Evolutionary conservation across 2,329 filamentous ascomycete genomes (phyloP), one percentile per base, ranked within the genome.

Genomic region (Fusarium graminum): DNA sequence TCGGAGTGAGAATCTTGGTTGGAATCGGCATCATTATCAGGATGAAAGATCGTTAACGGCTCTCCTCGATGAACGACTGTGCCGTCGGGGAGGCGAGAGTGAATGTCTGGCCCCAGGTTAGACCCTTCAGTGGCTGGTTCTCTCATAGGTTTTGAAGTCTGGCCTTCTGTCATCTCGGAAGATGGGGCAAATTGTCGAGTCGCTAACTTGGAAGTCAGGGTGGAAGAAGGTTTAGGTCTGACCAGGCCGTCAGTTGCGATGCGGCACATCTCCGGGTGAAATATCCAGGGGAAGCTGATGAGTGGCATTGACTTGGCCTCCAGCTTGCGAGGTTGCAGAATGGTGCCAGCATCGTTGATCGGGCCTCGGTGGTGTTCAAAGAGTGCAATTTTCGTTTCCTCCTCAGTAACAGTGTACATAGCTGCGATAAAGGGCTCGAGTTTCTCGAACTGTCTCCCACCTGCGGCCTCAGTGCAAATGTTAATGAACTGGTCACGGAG

Each of bases 251-350:
- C 52, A 62, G 16, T 63, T 65, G 4, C 73, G 29, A 80, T 70
- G 14, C 75, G 73, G 36, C 75, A 73, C 68, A 80, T 65, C 28
- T 93, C 86, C 42, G 85, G 83, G 13, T 88, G 83, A 66, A 98
- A 97, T 3, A 98, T 81, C 95, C 95, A 99, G 0, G 95, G 94
- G 71, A 97, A 98, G 59, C 90, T 95, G 70, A 97, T 95, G 10
- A 98, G 81, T 0, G 95, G 94, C 83, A 93, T 90, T 3, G 80
- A 79, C 10, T 81, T 81, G 3, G 81, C 72, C 12, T 77, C 63
- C 8, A 63, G 61, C 26, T 49, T 62, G 3, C 61, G 61, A 36
- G 69, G 50, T 39, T 68, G 66, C 45, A 71, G 26, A 6, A 65
- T 59, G n/a, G 52, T 51, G 16, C 75, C 81, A 8, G 77, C 77